Evolutionary conservation across 2,329 filamentous ascomycete species (phyloP).

Genomic region (Paecilomyces sp.): DNA sequence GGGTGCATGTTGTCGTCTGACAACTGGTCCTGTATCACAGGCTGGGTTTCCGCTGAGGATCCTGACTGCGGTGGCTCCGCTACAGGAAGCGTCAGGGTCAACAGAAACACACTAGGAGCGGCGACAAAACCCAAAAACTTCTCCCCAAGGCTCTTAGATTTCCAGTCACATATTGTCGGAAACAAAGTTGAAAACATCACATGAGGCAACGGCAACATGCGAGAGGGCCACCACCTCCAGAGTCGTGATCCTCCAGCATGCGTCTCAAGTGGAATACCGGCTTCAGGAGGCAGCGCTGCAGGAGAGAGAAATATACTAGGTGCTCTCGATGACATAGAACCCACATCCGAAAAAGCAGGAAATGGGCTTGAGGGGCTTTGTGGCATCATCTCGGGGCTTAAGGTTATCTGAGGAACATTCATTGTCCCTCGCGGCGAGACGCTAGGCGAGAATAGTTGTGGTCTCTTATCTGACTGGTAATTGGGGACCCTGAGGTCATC

Average conservation of each 20-base stretch:
- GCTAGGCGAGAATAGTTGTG: slow-evolving; percentile 15
- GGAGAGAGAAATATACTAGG: slow-evolving; percentile 53
- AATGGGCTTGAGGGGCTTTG: slow-evolving; percentile 54
- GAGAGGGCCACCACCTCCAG: slow-evolving; percentile 76
- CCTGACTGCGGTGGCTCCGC: slow-evolving; percentile 62
- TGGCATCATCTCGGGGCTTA: slow-evolving; percentile 4
- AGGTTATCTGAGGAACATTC: slow-evolving; percentile 6
- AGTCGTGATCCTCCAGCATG: slow-evolving; percentile 9
- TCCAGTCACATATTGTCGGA: slow-evolving; percentile 78
- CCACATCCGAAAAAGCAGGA: slow-evolving; percentile 59
- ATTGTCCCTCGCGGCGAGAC: slow-evolving; percentile 23
- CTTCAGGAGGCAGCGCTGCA: slow-evolving; percentile 36
- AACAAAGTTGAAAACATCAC: slow-evolving; percentile 69
- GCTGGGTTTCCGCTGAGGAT: slow-evolving; percentile 34
- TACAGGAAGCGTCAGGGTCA: slow-evolving; percentile 86
- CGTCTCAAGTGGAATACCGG: slow-evolving; percentile 30
- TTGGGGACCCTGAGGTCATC: slow-evolving; percentile 31
- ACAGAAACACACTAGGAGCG: slow-evolving; percentile 80
- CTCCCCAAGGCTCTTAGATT: slow-evolving; percentile 74
- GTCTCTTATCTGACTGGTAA: slow-evolving; percentile 19
- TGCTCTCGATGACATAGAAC: slow-evolving; percentile 39
- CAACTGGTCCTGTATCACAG: slow-evolving; percentile 16
- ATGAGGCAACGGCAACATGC: slow-evolving; percentile 63
- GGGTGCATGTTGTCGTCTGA: slow-evolving; percentile 10
- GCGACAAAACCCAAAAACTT: slow-evolving; percentile 74